Base-by-base conservation (phyloP, 345 rosid species). In the Citrus trifoliata region DNA sequence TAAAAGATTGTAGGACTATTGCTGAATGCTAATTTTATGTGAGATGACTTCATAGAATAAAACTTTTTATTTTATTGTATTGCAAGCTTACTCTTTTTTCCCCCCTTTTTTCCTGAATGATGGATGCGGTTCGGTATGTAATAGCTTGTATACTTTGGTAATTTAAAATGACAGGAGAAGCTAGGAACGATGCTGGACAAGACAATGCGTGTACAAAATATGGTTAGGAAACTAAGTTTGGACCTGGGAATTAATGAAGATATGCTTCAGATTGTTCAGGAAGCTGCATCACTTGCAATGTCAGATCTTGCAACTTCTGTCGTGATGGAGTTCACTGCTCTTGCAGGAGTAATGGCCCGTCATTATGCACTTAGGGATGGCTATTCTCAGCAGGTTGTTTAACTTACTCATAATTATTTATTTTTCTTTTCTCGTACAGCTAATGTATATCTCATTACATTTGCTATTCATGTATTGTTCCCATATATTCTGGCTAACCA, bases 351-450 rank as follows among this genome's bases (percentile, higher is more conserved):
- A 84, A 95, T 95, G 99, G 99, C 91, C 61, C 90, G 96, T 71
- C 98, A 95, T 88, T 93, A 93, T 87, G 99, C 99, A 80, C 93
- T 92, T 60, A 83, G 95, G 87, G 98, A 92, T 84, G 98, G 98
- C 83, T 92, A 88, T 82, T 88, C 94, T 79, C 88, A 87, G 80
- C 89, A 93, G 98, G 99, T 95, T 80, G 67, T 74, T 85, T 63
- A 63, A 76, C 77, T 27, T 60, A 63, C 75, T 71, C 42, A 12
- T 65, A n/a, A 74, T 65, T 42, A 10, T 55, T 79, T 73, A n/a
- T n/a, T 77, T 76, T 56, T 16, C 51, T 67, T 66, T 78, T 16
- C 56, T 65, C 48, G 38, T 35, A 2, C 30, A 56, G 8, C 13
- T 63, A 25, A 53, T 65, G 18, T 27, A 8, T 59, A 58, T 58